A percentile compares a stretch with the other conserved stretches of the same genome.
Evolutionary conservation across 2,329 filamentous ascomycete species (phyloP).

Genomic region (Coniochaeta prunicola): DNA sequence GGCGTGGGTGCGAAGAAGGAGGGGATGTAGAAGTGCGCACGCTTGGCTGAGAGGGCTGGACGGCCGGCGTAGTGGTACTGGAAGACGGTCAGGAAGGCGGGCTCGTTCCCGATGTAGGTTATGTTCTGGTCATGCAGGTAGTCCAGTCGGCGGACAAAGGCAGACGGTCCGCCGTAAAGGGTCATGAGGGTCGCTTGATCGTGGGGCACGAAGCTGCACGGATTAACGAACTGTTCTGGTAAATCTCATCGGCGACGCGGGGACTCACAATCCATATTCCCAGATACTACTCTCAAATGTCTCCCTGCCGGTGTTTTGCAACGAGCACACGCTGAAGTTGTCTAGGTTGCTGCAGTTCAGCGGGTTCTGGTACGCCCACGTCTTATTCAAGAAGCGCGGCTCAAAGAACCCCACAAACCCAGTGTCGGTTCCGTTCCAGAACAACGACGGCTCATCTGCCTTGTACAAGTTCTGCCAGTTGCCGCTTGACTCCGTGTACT

Average conservation of each 20-base stretch:
- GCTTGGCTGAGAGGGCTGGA: slow-evolving; percentile 45
- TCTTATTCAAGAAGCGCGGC: slow-evolving; percentile 58
- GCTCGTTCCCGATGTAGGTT: slow-evolving; percentile 58
- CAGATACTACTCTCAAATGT: slow-evolving; percentile 67
- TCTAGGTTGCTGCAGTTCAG: slow-evolving; percentile 52
- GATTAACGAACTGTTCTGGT: neutral
- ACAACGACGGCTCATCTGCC: slow-evolving; percentile 45
- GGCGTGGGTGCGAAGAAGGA: slow-evolving; percentile 52
- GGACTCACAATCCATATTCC: slow-evolving; percentile 62
- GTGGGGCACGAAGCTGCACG: slow-evolving; percentile 42
- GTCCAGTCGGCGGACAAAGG: slow-evolving; percentile 51
- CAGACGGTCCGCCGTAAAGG: slow-evolving; percentile 50
- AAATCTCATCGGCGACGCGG: neutral
- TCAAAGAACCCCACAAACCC: slow-evolving; percentile 66
- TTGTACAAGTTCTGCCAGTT: slow-evolving; percentile 66
- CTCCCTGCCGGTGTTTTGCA: slow-evolving; percentile 54
- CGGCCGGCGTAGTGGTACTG: slow-evolving; percentile 65
- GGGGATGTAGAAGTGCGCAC: slow-evolving; percentile 59
- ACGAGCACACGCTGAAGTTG: slow-evolving; percentile 48
- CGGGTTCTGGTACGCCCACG: slow-evolving; percentile 63
- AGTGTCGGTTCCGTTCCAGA: slow-evolving; percentile 49
- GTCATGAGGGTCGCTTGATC: slow-evolving; percentile 45
- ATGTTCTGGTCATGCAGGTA: slow-evolving; percentile 59
- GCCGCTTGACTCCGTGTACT: slow-evolving; percentile 49
- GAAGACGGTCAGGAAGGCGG: slow-evolving; percentile 55